Evolutionary conservation across 306 rosid genomes (phyloP), one percentile per base, ranked within the genome.

Genomic region (Castanopsis chinensis): DNA sequence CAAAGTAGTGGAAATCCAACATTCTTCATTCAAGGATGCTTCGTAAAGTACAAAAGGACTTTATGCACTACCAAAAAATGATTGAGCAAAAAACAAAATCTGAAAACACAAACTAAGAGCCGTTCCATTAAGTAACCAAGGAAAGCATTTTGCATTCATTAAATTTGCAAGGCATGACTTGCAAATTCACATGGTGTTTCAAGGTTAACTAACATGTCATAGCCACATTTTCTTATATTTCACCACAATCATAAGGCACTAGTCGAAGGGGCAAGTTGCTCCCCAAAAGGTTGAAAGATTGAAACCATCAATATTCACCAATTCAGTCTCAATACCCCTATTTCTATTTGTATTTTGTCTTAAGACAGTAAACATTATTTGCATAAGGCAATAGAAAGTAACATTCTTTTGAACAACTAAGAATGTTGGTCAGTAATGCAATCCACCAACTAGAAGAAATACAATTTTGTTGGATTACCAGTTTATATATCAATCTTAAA

Each of bases 21-120:
- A 30, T 74, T 53, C 73, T 69, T 73, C 59, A 84, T 59, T 43
- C 15, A 63, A 70, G 67, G 54, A n/a, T 56, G 53, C 32, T 73
- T 25, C n/a, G 12, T 32, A 69, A 51, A 65, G 58, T 37, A 7
- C 51, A 43, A 35, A 43, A 35, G 28, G 43, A 74, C 53, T 33
- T 23, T 17, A 6, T 27, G 37, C 53, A 49, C 4, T 15, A 4
- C 9, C 23, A 20, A 30, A 64, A 64, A 61, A 27, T 27, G 21
- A 27, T 14, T 63, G 17, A n/a, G 28, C n/a, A 1, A 27, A 61
- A 27, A 2, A 18, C 27, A 61, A 61, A 12, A 61, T 25, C 35
- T 25, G 33, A 61, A 10, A 61, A 61, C 19, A 27, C 10, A 60
- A 61, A 61, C 69, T 5, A 61, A 27, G 33, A 25, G 69, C 37